Evolutionary conservation across 495 filamentous ascomycete species (phyloP), one percentile per base, ranked within the genome.

Genomic region (Usnea hakonensis): DNA sequence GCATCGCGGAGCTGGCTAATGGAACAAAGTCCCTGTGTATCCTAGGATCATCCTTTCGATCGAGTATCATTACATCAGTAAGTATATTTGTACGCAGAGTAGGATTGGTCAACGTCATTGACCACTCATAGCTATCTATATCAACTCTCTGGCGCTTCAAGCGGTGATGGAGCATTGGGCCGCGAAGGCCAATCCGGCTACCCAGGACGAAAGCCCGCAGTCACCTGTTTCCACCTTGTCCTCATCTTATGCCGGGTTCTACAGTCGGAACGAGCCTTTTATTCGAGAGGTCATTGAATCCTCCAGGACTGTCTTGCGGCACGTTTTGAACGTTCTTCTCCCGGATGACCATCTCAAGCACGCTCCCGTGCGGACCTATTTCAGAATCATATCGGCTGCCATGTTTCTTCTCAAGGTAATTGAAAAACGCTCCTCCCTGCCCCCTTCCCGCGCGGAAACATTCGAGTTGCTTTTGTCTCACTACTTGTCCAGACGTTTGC

Each of bases 101-200:
- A 73, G 38, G 72, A 68, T 62, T 73, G 74, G 46, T 75, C 74
- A 53, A 62, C 69, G 28, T 67, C 71, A 44, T 21, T 56, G 37
- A 63, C 9, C 21, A 14, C 21, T 48, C n/a, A 38, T 73, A 78
- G 79, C 35, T 13, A 65, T 96, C 55, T 97, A 97, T 70, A 81
- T 96, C 75, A 97, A 97, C 69, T 95, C 90, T 7, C 80, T 98
- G 17, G 90, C 90, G 5, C 76, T 98, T 16, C 94, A 98, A 76
- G 95, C 94, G 7, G 91, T 97, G 23, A 88, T 97, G 21, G 93
- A 97, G 73, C 84, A 93, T 40, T 96, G 90, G 78, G 92, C 90
- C 7, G 88, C 80, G 43, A 90, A 83, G 70, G 76, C 76, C 28
- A 79, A 71, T 23, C 78, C 80, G 58, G 79, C 77, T 41, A 66